These are phyloP conservation scores for Penicillium sp. DNA, from an alignment of 2,329 filamentous ascomycete genomes.

Conservation along the genomic window DNA sequence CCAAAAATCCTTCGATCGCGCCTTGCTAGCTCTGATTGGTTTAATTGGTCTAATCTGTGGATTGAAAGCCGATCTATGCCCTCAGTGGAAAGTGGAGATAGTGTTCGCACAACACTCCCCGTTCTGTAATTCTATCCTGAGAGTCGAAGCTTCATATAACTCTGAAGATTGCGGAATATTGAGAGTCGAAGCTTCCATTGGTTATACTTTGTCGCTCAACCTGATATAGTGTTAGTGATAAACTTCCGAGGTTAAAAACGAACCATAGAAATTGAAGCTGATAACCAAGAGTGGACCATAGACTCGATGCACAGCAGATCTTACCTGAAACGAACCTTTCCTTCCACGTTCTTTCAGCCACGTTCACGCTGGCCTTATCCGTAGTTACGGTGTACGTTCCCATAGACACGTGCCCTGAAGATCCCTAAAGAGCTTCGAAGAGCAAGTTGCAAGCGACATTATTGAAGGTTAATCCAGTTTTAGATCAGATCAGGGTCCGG, in stretches of 20 bases:
- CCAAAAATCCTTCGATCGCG: constrained; percentile 1
- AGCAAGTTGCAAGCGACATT: neutral
- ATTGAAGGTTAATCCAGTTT: neutral
- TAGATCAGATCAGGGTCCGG: neutral
- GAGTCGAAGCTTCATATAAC: neutral
- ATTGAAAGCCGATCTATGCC: neutral
- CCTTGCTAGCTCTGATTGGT: neutral
- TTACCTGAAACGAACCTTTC: constrained; percentile 10
- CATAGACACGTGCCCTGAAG: neutral
- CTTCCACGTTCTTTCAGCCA: constrained; percentile 11
- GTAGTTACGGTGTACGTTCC: neutral
- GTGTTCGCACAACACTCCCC: neutral
- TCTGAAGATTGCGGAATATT: neutral
- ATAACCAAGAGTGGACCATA: neutral
- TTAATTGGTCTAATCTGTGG: neutral
- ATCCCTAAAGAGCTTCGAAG: neutral
- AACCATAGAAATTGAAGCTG: neutral
- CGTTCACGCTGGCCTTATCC: neutral
- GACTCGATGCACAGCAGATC: constrained; percentile 17
- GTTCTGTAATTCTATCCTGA: neutral
- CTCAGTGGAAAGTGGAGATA: constrained; percentile 2
- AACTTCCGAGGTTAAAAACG: neutral
- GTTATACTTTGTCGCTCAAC: neutral
- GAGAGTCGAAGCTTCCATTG: constrained; percentile 19
- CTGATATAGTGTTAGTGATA: neutral